Evolutionary conservation across 148 eudicot species (phyloP).

Genomic region (Agrostemma githago): DNA sequence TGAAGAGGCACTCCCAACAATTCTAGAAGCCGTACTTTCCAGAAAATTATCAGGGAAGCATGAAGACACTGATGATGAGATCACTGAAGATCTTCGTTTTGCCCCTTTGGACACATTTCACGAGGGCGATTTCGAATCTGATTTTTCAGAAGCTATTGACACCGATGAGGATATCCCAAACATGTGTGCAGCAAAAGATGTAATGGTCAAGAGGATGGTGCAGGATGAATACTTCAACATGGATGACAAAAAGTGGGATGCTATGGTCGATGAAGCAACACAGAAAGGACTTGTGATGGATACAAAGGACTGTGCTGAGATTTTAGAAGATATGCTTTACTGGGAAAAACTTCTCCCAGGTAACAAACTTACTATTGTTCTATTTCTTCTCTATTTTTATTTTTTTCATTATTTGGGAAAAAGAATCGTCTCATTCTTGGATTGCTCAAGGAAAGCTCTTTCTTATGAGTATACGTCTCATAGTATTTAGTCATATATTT

Average conservation of each 20-base stretch:
- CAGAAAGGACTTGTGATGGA: slow-evolving; percentile 48
- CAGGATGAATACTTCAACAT: slow-evolving; percentile 57
- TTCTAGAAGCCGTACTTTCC: slow-evolving; percentile 53
- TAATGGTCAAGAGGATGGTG: slow-evolving; percentile 45
- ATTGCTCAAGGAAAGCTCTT: not conserved
- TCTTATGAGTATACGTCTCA: too few relatives aligned
- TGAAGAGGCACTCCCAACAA: slow-evolving; percentile 47
- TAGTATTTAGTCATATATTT: too few relatives aligned
- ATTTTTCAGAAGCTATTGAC: slow-evolving; percentile 48
- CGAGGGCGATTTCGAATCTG: slow-evolving; percentile 51
- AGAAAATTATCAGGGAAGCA: slow-evolving; percentile 60
- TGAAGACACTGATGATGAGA: slow-evolving; percentile 72
- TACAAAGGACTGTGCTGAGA: slow-evolving; percentile 61
- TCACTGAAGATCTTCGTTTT: slow-evolving; percentile 45
- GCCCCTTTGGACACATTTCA: slow-evolving; percentile 43
- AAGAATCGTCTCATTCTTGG: not conserved
- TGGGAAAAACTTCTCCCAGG: slow-evolving; percentile 95
- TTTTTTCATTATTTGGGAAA: not conserved
- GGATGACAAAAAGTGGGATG: slow-evolving; percentile 78
- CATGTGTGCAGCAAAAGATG: slow-evolving; percentile 48
- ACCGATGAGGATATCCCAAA: slow-evolving; percentile 70
- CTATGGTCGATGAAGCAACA: slow-evolving; percentile 49
- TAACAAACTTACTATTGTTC: slow-evolving; percentile 17
- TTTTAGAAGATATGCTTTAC: slow-evolving; percentile 81
- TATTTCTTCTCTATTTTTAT: slow-evolving; percentile 5